Percentiles rank a stretch among this genome's conserved stretches.
Evolutionary conservation across 2,329 filamentous ascomycete species (phyloP).

Genomic region (Neonectria ditissima): DNA sequence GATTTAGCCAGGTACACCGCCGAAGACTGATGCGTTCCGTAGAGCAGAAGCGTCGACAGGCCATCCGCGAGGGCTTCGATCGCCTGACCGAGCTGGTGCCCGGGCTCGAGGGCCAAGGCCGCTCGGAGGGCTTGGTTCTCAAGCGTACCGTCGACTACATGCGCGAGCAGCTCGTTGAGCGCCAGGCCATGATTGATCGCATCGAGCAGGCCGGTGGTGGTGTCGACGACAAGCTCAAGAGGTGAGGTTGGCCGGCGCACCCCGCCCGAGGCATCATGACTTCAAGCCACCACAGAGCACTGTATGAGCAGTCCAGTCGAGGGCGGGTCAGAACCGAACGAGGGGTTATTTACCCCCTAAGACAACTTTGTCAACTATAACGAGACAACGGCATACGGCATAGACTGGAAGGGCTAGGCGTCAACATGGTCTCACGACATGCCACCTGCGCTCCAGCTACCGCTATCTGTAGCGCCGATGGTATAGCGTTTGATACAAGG

Average conservation of each 20-base stretch:
- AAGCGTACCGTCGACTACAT: conserved; percentile 76
- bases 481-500: background rate
- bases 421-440: conserved; percentile 6
- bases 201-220: conserved; percentile 70
- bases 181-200: conserved; percentile 67
- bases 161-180: conserved; percentile 68
- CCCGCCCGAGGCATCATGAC: conserved; percentile 16
- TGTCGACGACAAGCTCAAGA: conserved; percentile 62
- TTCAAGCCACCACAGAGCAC: conserved; percentile 24
- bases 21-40: conserved; percentile 29
- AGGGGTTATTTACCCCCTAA: conserved; percentile 27
- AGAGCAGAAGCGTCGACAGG: conserved; percentile 63
- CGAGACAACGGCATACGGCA: background rate
- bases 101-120: conserved; percentile 82
- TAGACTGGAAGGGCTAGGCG: conserved; percentile 9
- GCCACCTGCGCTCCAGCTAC: conserved; percentile 7
- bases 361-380: background rate
- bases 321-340: conserved; percentile 27
- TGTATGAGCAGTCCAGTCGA: conserved; percentile 38
- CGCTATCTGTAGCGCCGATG: background rate
- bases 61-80: conserved; percentile 87
- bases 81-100: conserved; percentile 83
- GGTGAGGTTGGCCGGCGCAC: conserved; percentile 47
- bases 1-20: too few relatives aligned
- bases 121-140: conserved; percentile 88